Base-by-base conservation (phyloP, 495 filamentous ascomycete genomes). In the Neurospora sp. region DNA sequence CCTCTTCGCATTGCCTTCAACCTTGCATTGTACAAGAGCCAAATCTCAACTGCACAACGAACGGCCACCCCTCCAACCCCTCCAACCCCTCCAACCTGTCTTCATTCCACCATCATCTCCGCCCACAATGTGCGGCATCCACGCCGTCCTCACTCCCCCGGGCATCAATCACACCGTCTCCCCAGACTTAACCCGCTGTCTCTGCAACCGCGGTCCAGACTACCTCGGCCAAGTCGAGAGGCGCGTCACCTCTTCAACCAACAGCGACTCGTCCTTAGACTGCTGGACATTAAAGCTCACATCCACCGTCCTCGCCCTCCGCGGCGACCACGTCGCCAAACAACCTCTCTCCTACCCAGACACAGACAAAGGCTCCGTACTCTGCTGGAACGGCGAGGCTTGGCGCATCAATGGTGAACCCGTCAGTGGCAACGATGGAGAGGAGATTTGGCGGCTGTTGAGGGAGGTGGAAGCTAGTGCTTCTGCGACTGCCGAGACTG, bases 361-460 rank as follows among this genome's bases (percentile, higher is more conserved):
- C 76, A 20, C 76, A 5, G 73, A 75, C 3, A 88, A 86, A n/a
- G 87, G 87, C 23, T 95, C 92, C 10, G 84, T 93, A 14, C 86
- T 99, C 18, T 98, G 95, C 86, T 99, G 96, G 95, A 98, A 98
- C 77, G 96, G 96, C n/a, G 96, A 99, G 80, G 96, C 94, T 10
- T 99, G 96, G 96, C 91, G 87, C 71, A 86, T 97, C 71, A 78
- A 77, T 27, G 84, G 83, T 23, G 80, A 86, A 16, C 74, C 85
- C 38, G 83, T 94, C 35, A 75, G 77, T 35, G 90, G 88, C 44
- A 98, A 97, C 80, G 96, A 99, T 79, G 92, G 92, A 2, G 86
- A 92, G 77, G 81, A 81, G 12, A 85, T 99, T 16, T 91, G 94
- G 77, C 75, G 85, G n/a, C 75, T 87, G 62, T 87, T 98, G 60